These are phyloP conservation scores for Alternaria sp. DNA, from an alignment of 2,329 filamentous ascomycete species.

Conservation along the genomic window DNA sequence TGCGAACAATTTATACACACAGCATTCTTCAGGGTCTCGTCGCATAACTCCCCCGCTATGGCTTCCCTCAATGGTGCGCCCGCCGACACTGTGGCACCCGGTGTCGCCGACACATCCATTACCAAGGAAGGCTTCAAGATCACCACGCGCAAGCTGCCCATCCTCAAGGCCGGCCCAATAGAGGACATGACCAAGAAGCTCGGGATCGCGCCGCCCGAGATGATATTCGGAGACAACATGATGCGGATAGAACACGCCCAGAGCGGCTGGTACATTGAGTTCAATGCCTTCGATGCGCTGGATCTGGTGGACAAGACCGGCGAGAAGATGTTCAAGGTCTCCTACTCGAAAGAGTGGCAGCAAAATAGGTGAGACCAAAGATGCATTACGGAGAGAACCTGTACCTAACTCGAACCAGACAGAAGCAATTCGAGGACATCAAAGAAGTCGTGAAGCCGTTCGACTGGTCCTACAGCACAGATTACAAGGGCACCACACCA, in stretches of 20 bases:
- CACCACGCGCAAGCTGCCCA: slow-evolving; percentile 86
- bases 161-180: slow-evolving; percentile 89
- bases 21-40: background rate
- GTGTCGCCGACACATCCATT: slow-evolving; percentile 44
- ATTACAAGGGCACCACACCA: slow-evolving; percentile 75
- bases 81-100: slow-evolving; percentile 41
- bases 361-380: slow-evolving; percentile 60
- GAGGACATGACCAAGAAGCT: slow-evolving; percentile 80
- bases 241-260: slow-evolving; percentile 75
- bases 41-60: slow-evolving; percentile 15
- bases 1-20: background rate
- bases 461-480: slow-evolving; percentile 96
- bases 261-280: slow-evolving; percentile 78
- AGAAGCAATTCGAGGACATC: slow-evolving; percentile 82
- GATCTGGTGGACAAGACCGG: slow-evolving; percentile 95
- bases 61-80: slow-evolving; percentile 41
- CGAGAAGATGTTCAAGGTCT: slow-evolving; percentile 86
- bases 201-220: slow-evolving; percentile 89
- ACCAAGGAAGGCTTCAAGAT: slow-evolving; percentile 68
- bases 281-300: slow-evolving; percentile 85
- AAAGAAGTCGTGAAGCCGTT: slow-evolving; percentile 94
- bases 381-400: background rate
- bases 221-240: slow-evolving; percentile 98
- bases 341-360: slow-evolving; percentile 90
- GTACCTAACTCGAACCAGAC: slow-evolving; percentile 56